Conservation (phyloP, 2,329 filamentous ascomycete species). For the Westerdykella aurantiaca region DNA sequence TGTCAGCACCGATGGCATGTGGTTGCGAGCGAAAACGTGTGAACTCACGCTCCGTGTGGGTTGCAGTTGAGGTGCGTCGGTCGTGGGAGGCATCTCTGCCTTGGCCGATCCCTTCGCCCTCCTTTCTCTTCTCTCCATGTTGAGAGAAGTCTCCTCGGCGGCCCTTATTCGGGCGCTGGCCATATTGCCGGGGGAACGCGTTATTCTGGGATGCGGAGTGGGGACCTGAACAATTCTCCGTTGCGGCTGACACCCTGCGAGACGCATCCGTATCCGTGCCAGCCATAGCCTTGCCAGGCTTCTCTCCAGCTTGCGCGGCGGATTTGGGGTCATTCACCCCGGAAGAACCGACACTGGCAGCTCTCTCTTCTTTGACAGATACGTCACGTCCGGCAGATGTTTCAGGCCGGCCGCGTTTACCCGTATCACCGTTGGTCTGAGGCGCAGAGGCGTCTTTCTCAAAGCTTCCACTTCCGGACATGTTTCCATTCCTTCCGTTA, state of each 20-base stretch:
- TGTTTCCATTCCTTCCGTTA: constrained; percentile 44
- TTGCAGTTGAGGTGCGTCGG: constrained; percentile 27
- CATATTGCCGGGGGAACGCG: constrained; percentile 26
- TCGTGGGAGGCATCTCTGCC: constrained; percentile 28
- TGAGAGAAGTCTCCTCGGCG: constrained; percentile 26
- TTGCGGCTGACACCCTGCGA: constrained; percentile 14
- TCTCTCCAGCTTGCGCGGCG: constrained; percentile 19
- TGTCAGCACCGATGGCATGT: background rate
- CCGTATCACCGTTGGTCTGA: constrained; percentile 25
- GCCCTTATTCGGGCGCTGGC: constrained; percentile 24
- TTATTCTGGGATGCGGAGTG: constrained; percentile 19
- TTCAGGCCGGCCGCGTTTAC: constrained; percentile 30
- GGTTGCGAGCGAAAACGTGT: background rate
- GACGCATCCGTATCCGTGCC: constrained; percentile 20
- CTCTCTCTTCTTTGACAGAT: constrained; percentile 31
- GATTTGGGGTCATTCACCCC: constrained; percentile 23
- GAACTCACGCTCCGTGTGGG: constrained; percentile 30
- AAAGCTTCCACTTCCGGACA: constrained; percentile 34
- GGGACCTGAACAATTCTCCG: constrained; percentile 10
- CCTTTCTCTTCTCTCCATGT: constrained; percentile 28
- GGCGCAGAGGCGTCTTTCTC: constrained; percentile 33
- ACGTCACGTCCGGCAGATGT: constrained; percentile 20
- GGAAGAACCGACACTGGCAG: constrained; percentile 28
- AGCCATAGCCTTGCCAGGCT: constrained; percentile 15
- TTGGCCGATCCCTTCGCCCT: constrained; percentile 24